phyloP scores from a whole-genome alignment of 176 grass and related monocot genomes.

The Ananas comosus region DNA sequence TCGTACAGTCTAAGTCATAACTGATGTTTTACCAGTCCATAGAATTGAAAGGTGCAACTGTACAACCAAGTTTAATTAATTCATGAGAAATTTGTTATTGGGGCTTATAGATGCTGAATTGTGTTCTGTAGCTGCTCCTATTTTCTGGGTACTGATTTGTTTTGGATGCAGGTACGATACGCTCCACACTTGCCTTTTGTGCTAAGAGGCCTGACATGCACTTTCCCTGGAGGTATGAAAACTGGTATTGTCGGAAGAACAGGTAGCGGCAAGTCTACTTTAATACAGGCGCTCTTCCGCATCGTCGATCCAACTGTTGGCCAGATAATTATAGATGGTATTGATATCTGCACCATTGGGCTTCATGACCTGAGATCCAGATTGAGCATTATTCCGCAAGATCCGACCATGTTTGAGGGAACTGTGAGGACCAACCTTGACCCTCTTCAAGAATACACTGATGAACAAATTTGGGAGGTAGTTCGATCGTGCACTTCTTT shows the following conservation, averaged over 20 bases:
- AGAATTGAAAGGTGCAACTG: too few species aligned
- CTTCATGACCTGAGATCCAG: constrained; percentile 33
- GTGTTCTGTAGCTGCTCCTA: neutral
- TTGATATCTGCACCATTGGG: constrained; percentile 32
- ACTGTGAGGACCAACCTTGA: constrained; percentile 40
- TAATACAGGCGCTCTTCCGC: constrained; percentile 32
- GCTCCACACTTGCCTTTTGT: constrained; percentile 33
- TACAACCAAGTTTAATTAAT: neutral
- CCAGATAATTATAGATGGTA: constrained; percentile 26
- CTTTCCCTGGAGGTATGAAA: constrained; percentile 31
- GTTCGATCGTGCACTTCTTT: neutral
- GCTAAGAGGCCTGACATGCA: constrained; percentile 30
- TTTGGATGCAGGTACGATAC: constrained; percentile 23
- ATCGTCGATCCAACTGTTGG: constrained; percentile 35
- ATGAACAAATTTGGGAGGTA: constrained; percentile 46
- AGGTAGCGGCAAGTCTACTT: constrained; percentile 37
- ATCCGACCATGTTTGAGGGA: constrained; percentile 44
- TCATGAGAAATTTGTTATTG: neutral
- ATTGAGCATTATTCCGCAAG: constrained; percentile 42
- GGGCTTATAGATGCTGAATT: neutral
- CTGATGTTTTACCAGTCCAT: too few species aligned
- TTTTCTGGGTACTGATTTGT: neutral
- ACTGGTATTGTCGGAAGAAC: constrained; percentile 48
- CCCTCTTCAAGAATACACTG: constrained; percentile 33
- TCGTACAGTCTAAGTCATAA: too few species aligned